Evolutionary conservation across 768 basidiomycete genomes (phyloP), one percentile per base, ranked within the genome.

Genomic region (Thelephora ganbajun): DNA sequence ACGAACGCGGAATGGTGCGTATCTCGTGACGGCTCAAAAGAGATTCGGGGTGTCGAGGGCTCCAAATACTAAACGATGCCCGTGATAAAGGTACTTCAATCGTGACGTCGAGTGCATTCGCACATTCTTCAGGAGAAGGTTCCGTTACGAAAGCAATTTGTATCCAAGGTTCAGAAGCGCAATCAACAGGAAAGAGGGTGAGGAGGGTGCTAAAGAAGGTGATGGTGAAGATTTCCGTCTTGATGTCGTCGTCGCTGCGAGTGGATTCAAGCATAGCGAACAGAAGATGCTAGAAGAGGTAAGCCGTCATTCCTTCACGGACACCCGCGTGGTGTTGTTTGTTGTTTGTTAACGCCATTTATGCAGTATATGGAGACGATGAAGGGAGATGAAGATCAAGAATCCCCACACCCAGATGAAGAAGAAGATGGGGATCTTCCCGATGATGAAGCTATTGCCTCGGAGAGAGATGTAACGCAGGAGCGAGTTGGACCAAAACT

Each of bases 41-140:
- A 4, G 26, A 30, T 30, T 30, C 26, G 4, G 26, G 26, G 4
- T 9, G 26, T n/a, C n/a, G 26, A 9, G 46, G 34, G 30, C 50
- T 47, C 33, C 7, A 30, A 42, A 53, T 23, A n/a, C 49, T 48
- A 30, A 41, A 14, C 2, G 39, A 14, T 16, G 16, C 14, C 26
- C 26, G 26, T 9, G 26, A 52, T 42, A 34, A 50, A 94, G 93
- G 89, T 99, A 96, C 67, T 99, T 99, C 67, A 94, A 98, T 63
- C 82, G 96, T 18, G 96, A 99, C 63, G 96, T 99, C 6, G 84
- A 94, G 50, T 97, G 96, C 62, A 91, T 99, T 55, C 76, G 91
- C 33, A 80, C 76, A 7, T 99, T 96, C 68, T 98, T 99, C 71
- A 74, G 72, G 57, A 74, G 89, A 50, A 70, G 93, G 20, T 98